Evolutionary conservation across 2,329 filamentous ascomycete species (phyloP).

Genomic region (Colletotrichum sp.): DNA sequence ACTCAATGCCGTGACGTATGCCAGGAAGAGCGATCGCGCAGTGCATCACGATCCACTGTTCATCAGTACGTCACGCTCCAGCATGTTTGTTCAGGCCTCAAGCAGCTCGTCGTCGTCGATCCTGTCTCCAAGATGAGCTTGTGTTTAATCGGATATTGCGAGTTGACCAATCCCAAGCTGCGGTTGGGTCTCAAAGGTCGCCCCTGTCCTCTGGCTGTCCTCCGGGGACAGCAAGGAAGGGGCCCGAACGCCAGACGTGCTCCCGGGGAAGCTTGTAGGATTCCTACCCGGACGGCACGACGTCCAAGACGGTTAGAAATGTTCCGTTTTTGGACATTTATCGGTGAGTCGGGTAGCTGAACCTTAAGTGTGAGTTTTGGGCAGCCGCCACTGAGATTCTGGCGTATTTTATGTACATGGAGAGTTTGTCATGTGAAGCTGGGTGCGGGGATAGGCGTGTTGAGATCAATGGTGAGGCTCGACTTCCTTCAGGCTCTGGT

Average conservation of each 20-base stretch:
- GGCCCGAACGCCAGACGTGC: neutral
- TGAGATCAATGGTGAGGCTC: neutral
- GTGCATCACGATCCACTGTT: neutral
- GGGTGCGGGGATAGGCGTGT: neutral
- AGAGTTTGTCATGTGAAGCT: slow-evolving; percentile 18
- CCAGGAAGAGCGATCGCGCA: neutral
- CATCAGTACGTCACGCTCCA: neutral
- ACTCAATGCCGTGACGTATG: neutral
- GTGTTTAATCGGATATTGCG: neutral
- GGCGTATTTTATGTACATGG: neutral
- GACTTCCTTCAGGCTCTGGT: neutral
- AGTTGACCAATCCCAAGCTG: neutral
- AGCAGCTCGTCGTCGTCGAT: neutral
- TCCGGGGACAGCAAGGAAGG: neutral
- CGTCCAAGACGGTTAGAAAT: neutral
- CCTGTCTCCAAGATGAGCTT: neutral
- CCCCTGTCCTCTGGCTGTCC: neutral
- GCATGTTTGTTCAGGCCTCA: neutral
- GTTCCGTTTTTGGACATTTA: neutral
- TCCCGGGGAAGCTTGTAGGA: neutral
- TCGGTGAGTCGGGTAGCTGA: neutral
- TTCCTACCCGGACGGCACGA: neutral
- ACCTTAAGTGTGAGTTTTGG: neutral
- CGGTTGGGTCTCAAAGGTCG: neutral
- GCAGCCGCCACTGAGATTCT: neutral